Conservation (phyloP, 306 rosid genomes). For the Quillaja saponaria region DNA sequence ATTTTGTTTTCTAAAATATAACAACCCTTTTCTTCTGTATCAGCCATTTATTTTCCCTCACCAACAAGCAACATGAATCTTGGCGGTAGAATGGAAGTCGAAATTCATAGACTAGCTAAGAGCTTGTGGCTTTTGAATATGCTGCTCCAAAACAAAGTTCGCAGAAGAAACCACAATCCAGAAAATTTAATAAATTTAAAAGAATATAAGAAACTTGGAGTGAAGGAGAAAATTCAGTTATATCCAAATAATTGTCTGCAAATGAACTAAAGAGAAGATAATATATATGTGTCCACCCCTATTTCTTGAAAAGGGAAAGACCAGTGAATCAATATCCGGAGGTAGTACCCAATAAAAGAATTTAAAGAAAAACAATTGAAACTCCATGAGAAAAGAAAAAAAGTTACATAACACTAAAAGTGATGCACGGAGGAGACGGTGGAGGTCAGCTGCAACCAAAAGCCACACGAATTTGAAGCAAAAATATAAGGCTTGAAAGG, state of each 20-base stretch:
- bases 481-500: neutral
- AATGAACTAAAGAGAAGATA: too few species aligned
- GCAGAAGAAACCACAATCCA: too few species aligned
- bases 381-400: slow-evolving; percentile 23
- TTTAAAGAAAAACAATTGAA: slow-evolving; percentile 48
- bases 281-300: slow-evolving; percentile 36
- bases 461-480: slow-evolving; percentile 3
- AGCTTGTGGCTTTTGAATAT: neutral
- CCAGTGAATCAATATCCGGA: slow-evolving; percentile 27
- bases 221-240: too few species aligned
- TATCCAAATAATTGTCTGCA: too few species aligned
- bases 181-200: too few species aligned
- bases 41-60: slow-evolving; percentile 9
- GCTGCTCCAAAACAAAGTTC: too few species aligned
- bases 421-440: neutral
- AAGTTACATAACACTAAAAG: slow-evolving; percentile 23
- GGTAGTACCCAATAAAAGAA: slow-evolving; percentile 40
- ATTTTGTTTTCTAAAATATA: too few species aligned
- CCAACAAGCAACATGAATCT: neutral
- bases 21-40: too few species aligned
- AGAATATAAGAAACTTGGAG: too few species aligned
- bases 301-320: slow-evolving; percentile 37
- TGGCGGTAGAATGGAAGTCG: too few species aligned
- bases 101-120: neutral
- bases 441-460: slow-evolving; percentile 30